Percentiles rank a stretch among this genome's conserved stretches.
These are phyloP conservation scores for Claviceps fusiformis DNA, from an alignment of 2,329 filamentous ascomycete species.

Conservation along the genomic window DNA sequence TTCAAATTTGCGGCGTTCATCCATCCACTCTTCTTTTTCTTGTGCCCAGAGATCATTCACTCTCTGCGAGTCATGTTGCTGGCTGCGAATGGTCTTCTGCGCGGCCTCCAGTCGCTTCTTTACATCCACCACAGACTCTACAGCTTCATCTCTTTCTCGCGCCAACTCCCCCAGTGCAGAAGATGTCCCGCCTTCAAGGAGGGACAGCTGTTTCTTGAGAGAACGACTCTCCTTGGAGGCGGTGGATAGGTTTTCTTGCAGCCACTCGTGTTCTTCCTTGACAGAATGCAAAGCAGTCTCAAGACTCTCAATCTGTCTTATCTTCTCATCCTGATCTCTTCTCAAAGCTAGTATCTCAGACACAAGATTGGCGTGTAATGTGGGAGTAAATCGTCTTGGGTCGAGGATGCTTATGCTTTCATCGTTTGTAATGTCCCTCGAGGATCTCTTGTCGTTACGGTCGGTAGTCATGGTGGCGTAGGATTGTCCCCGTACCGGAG, in stretches of 20 bases:
- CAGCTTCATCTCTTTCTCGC: slow-evolving; percentile 72
- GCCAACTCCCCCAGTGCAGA: slow-evolving; percentile 74
- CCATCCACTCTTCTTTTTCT: slow-evolving; percentile 75
- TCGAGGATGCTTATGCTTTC: slow-evolving; percentile 67
- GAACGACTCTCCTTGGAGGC: slow-evolving; percentile 65
- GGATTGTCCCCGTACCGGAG: slow-evolving; percentile 44
- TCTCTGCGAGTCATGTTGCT: slow-evolving; percentile 72
- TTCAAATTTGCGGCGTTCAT: slow-evolving; percentile 69
- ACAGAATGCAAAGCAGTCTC: slow-evolving; percentile 61
- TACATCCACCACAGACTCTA: slow-evolving; percentile 57
- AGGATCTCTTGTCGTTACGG: slow-evolving; percentile 33
- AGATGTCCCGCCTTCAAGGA: slow-evolving; percentile 77
- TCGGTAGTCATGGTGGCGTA: slow-evolving; percentile 35
- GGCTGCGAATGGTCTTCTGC: slow-evolving; percentile 63
- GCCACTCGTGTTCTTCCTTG: slow-evolving; percentile 59
- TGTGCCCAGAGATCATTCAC: slow-evolving; percentile 69
- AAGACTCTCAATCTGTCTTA: slow-evolving; percentile 71
- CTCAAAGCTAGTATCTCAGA: slow-evolving; percentile 83
- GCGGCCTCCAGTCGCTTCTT: slow-evolving; percentile 62
- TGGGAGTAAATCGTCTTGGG: slow-evolving; percentile 86
- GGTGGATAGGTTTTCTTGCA: slow-evolving; percentile 47
- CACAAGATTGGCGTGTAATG: slow-evolving; percentile 83
- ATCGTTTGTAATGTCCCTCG: slow-evolving; percentile 47
- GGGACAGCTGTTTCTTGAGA: slow-evolving; percentile 70
- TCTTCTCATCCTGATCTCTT: slow-evolving; percentile 82